A percentile compares a stretch with the other conserved stretches of the same genome.
phyloP scores from a whole-genome alignment of 106 monocot genomes.

The Narthecium ossifragum region DNA sequence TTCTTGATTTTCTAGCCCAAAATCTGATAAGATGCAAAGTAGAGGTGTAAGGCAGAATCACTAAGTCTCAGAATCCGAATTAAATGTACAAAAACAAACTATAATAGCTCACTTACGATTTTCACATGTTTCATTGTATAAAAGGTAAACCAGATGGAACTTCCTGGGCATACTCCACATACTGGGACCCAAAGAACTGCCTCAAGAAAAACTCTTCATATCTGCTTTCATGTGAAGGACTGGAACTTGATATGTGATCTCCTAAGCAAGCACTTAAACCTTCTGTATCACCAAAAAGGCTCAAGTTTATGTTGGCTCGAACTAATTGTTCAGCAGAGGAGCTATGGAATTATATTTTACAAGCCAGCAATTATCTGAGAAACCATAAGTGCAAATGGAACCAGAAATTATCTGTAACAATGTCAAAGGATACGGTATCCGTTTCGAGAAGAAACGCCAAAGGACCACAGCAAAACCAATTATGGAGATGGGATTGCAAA shows the following conservation, averaged over 20 bases:
- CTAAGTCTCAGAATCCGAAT: no score
- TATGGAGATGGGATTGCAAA: constrained; percentile 74
- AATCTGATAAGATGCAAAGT: no score
- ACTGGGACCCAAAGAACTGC: constrained; percentile 80
- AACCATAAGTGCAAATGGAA: no score
- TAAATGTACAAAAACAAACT: no score
- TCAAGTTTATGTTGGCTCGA: no score
- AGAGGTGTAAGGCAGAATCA: no score
- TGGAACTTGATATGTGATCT: background rate
- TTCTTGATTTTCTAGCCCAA: no score
- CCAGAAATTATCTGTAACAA: no score
- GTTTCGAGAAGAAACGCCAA: constrained; percentile 75
- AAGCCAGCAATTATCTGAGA: no score
- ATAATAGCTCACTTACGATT: constrained; percentile 4
- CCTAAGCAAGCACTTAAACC: background rate
- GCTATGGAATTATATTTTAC: background rate
- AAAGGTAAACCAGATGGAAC: constrained; percentile 91
- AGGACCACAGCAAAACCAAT: constrained; percentile 44
- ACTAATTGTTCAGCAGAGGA: background rate
- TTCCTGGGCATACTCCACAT: constrained; percentile 55
- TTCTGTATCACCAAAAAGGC: no score
- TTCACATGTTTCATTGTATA: constrained; percentile 44
- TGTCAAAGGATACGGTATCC: constrained; percentile 75
- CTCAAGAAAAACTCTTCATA: constrained; percentile 94
- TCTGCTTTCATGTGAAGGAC: constrained; percentile 40